phyloP scores from a whole-genome alignment of 768 basidiomycete genomes.

The Kwoniella dendrophila region DNA sequence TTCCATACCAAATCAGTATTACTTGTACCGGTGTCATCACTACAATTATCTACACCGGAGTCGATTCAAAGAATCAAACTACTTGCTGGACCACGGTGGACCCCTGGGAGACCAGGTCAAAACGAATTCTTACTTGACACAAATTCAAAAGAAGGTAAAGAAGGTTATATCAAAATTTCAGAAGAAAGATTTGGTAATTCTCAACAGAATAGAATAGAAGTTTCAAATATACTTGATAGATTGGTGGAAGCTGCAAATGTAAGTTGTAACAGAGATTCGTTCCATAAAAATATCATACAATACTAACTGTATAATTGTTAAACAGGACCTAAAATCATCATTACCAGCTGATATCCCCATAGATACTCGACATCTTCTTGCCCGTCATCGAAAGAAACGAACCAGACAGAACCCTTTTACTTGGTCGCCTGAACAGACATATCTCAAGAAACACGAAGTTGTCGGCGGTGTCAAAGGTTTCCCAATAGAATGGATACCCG shows the following conservation, averaged over 20 bases:
- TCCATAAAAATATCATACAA: neutral
- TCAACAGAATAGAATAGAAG: slow-evolving; percentile 92
- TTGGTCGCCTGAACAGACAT: slow-evolving; percentile 57
- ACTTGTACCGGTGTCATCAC: slow-evolving; percentile 71
- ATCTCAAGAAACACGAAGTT: slow-evolving; percentile 57
- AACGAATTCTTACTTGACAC: slow-evolving; percentile 20
- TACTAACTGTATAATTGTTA: neutral
- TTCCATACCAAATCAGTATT: slow-evolving; percentile 69
- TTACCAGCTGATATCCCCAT: slow-evolving; percentile 64
- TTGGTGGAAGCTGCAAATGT: slow-evolving; percentile 84
- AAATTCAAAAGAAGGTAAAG: slow-evolving; percentile 49
- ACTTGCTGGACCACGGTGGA: slow-evolving; percentile 86
- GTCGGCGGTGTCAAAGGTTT: slow-evolving; percentile 74
- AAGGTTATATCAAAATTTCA: slow-evolving; percentile 86
- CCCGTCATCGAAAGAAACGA: slow-evolving; percentile 72
- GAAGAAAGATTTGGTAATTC: slow-evolving; percentile 83
- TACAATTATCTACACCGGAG: slow-evolving; percentile 67
- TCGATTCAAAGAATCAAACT: slow-evolving; percentile 84
- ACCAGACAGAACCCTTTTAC: slow-evolving; percentile 42
- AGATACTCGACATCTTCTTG: slow-evolving; percentile 77
- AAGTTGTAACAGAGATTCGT: too few species aligned
- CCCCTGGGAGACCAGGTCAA: slow-evolving; percentile 58
- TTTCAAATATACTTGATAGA: slow-evolving; percentile 78
- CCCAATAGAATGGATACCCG: slow-evolving; percentile 70
- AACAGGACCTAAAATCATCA: slow-evolving; percentile 39